phyloP scores from a whole-genome alignment of 306 rosid species.

The Pyrus bretschneideri region DNA sequence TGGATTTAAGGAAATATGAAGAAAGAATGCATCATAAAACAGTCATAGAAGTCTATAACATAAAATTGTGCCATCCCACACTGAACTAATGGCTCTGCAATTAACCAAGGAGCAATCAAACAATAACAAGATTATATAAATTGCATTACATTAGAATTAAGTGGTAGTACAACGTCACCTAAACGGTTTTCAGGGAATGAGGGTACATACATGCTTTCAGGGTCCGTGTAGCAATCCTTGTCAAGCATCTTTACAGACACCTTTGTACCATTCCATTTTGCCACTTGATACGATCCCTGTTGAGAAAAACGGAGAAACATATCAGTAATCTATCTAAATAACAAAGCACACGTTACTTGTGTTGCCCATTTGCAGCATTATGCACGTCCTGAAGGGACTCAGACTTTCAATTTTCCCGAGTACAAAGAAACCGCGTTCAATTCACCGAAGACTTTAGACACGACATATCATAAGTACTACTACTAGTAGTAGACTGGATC shows the following conservation, averaged over 20 bases:
- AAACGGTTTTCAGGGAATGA: not conserved
- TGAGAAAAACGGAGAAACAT: constrained; percentile 8
- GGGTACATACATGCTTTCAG: constrained; percentile 70
- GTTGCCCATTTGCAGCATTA: not conserved
- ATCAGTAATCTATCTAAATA: constrained; percentile 7
- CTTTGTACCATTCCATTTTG: constrained; percentile 99
- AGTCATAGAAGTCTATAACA: constrained; percentile 7
- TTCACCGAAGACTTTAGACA: not conserved
- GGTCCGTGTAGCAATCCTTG: constrained; percentile 75
- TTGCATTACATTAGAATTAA: constrained; percentile 1
- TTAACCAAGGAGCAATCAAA: not conserved
- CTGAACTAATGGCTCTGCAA: not conserved
- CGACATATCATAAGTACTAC: not conserved
- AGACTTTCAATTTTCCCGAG: not conserved
- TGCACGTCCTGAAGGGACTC: not conserved
- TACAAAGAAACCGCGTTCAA: not conserved
- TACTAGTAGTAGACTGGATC: not conserved
- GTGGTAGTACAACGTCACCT: not conserved
- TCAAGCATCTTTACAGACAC: constrained; percentile 91
- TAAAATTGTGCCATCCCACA: not conserved
- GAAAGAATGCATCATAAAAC: constrained; percentile 8
- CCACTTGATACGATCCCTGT: constrained; percentile 94
- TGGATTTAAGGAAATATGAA: constrained; percentile 12
- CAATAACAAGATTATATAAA: not conserved
- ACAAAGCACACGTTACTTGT: not conserved